Conservation (phyloP, 1,284 basidiomycete genomes). For the Naganishia albida region DNA sequence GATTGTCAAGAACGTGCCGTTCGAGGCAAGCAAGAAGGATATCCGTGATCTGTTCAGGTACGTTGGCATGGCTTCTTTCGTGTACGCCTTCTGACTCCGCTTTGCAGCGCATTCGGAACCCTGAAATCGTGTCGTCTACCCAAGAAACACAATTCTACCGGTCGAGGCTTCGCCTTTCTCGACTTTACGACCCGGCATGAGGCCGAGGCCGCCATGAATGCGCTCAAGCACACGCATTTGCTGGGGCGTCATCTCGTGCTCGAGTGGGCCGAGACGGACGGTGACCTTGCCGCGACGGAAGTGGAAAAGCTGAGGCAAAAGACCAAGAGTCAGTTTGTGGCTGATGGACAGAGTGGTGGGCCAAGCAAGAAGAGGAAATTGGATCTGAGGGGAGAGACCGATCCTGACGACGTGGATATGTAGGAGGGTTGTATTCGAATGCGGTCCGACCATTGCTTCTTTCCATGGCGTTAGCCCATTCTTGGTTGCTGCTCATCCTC, state of each 20-base stretch:
- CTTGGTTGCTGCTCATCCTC: too few species aligned
- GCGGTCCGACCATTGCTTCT: not conserved
- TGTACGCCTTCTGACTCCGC: conserved; percentile 3
- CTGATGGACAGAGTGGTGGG: conserved; percentile 38
- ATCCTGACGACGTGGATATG: conserved; percentile 37
- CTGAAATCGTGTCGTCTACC: conserved; percentile 88
- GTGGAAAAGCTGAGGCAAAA: conserved; percentile 74
- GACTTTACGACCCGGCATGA: conserved; percentile 86
- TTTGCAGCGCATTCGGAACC: conserved; percentile 74
- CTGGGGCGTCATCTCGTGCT: conserved; percentile 91
- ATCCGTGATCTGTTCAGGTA: conserved; percentile 82
- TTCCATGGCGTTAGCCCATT: too few species aligned
- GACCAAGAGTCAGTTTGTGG: conserved; percentile 55
- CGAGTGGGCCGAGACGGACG: conserved; percentile 83
- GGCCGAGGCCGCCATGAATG: conserved; percentile 78
- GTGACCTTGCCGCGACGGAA: conserved; percentile 60
- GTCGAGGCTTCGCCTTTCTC: conserved; percentile 91
- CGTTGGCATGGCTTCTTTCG: conserved; percentile 47
- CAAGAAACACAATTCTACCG: conserved; percentile 61
- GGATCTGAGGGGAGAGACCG: conserved; percentile 40
- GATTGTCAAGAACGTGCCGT: conserved; percentile 96
- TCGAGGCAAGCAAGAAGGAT: conserved; percentile 93
- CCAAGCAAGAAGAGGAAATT: conserved; percentile 49
- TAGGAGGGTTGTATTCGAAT: conserved; percentile 32
- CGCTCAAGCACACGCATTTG: conserved; percentile 89